Conservation (phyloP, 2,329 filamentous ascomycete genomes). For the Cladophialophora chaetospira region DNA sequence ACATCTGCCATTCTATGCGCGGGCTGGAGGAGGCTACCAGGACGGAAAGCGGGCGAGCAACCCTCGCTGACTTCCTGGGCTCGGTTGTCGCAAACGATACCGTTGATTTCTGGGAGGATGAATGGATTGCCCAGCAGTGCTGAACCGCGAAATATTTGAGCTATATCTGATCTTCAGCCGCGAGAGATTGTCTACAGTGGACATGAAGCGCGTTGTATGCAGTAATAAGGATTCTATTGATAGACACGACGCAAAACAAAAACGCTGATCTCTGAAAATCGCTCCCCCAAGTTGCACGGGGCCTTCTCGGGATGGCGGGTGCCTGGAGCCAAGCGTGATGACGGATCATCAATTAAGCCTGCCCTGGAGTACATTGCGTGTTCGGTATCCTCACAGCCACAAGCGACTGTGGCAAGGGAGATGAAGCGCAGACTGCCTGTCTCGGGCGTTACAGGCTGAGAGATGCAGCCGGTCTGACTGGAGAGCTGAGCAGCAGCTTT, state of each 20-base stretch:
- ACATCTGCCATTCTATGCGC: constrained; percentile 34
- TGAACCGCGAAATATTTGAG: neutral
- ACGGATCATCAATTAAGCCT: constrained; percentile 7
- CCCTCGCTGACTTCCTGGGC: constrained; percentile 18
- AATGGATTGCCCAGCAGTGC: constrained; percentile 18
- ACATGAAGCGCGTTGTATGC: neutral
- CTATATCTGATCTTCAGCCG: too few relatives aligned
- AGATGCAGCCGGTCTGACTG: neutral
- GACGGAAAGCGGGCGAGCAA: constrained; percentile 16
- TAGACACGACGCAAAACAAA: neutral
- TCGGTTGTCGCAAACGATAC: constrained; percentile 16
- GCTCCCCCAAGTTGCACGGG: neutral
- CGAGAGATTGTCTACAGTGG: too few relatives aligned
- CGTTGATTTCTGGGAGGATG: constrained; percentile 32
- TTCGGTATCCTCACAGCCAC: constrained; percentile 22
- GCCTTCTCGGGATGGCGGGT: neutral
- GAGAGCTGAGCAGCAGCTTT: neutral
- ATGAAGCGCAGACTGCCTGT: constrained; percentile 5
- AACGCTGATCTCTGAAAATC: neutral
- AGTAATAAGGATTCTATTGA: neutral
- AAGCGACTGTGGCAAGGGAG: constrained; percentile 7
- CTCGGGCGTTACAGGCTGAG: neutral
- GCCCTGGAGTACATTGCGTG: constrained; percentile 5
- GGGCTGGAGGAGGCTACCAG: constrained; percentile 29
- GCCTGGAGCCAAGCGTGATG: constrained; percentile 11